Evolutionary conservation across 192 early-diverging fungal genomes (phyloP), one percentile per base, ranked within the genome.

Genomic region (Thamnidium elegans): DNA sequence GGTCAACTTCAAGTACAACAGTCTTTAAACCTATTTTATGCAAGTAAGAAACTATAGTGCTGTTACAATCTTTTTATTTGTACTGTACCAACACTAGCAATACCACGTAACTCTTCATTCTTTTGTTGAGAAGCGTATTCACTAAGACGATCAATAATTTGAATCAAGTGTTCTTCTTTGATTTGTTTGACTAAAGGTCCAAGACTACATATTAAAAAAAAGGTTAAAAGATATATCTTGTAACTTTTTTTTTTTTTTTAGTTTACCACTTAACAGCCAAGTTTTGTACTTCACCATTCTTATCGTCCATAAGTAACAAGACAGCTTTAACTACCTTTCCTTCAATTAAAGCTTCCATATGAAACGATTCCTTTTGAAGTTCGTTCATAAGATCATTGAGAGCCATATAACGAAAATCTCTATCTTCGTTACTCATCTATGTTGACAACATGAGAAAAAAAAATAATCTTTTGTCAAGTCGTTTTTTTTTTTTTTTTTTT

Each of bases 331-430:
- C 78, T 8, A 85, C 87, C 74, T 81, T 86, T 64, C 87, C 86
- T 50, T 90, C 86, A 17, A 88, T 84, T 23, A 72, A 48, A 21
- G 83, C 69, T 11, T 91, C 89, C 30, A 81, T 69, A 7, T 55
- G 63, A 64, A 89, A 84, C 21, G 65, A 67, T 8, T 84, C 79
- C 58, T 84, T 85, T 45, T 84, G 80, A 13, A 92, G 80, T 60
- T 90, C 90, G 11, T 81, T 84, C 66, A 85, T 86, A 48, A 94
- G 76, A 75, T 94, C 93, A 62, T 84, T 84, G 19, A 85, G 53
- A 21, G 92, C 93, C 93, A 94, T 94, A 73, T 87, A 93, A 45
- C 93, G 88, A 70, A 90, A 89, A 75, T 94, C 93, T 20, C 88
- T 83, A 73, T 94, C 93, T 32, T 71, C 75, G 55, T 74, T 78